Base-by-base conservation (phyloP, 345 rosid species). In the Erodium maritimum region DNA sequence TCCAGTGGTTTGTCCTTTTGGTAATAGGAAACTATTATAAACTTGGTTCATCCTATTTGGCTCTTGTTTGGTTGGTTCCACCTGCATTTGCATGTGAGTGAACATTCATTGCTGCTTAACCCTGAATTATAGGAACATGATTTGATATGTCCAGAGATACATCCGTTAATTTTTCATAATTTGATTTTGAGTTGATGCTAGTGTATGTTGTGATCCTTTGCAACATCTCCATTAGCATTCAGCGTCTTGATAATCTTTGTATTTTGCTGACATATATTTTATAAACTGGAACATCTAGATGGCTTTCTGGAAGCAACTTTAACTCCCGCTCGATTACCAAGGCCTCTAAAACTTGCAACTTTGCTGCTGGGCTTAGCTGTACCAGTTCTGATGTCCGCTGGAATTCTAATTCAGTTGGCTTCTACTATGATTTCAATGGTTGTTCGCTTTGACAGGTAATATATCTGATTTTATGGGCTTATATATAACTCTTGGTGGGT, bases 31-130 rank as follows among this genome's bases (percentile, higher is more conserved):
- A 82, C 59, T 93, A 89, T 69, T 87, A 70, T 61, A 81, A 71
- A 70, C 59, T 89, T 52, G 91, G 95, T 57, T 86, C 96, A 65
- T 73, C 96, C 24, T 93, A 77, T 74, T 18, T 93, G 67, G 95
- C 99, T 48, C 75, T 93, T 21, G 75, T 80, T 68, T 93, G 96
- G 96, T 80, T 93, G 34, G 80, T 73, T 75, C 84, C 91, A 21
- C 99, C 99, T n/a, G 91, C 94, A 62, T 86, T 89, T 78, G 78
- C 99, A 68, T 93, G 99, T 93, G 83, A 93, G 94, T 68, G 59
- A 55, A 50, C 58, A 53, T 59, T 57, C 53, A 23, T 22, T n/a
- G 3, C 51, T 59, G 50, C 46, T 51, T 37, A 69, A 55, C 23
- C 29, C 50, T 63, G 50, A 52, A 24, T 59, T 50, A 52, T 65